phyloP scores from a whole-genome alignment of 768 basidiomycete genomes.

The Podaxis sp. region DNA sequence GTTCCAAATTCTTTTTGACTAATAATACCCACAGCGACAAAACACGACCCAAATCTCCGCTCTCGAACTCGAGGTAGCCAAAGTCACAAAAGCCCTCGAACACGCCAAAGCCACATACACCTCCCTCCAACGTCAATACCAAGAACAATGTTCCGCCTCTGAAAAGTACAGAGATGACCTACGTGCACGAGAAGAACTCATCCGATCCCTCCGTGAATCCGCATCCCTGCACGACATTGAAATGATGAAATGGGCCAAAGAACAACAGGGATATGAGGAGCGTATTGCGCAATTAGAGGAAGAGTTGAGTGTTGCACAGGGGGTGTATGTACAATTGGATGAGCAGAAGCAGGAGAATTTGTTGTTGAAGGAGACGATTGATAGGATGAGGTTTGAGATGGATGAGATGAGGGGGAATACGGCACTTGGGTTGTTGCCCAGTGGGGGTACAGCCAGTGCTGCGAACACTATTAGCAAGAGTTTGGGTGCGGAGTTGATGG shows the following conservation, averaged over 20 bases:
- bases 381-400: slow-evolving; percentile 90
- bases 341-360: slow-evolving; percentile 95
- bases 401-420: slow-evolving; percentile 74
- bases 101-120: slow-evolving; percentile 67
- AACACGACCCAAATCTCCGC: slow-evolving; percentile 61
- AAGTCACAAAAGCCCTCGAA: slow-evolving; percentile 71
- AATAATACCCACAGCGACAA: slow-evolving; percentile 41
- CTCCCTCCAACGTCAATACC: slow-evolving; percentile 81
- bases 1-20: neutral
- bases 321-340: slow-evolving; percentile 72
- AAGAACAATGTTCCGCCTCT: slow-evolving; percentile 82
- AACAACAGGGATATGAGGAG: slow-evolving; percentile 54
- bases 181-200: slow-evolving; percentile 68
- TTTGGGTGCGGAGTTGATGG: slow-evolving; percentile 67
- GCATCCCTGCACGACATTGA: slow-evolving; percentile 62
- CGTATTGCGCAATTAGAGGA: slow-evolving; percentile 65
- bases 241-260: slow-evolving; percentile 51
- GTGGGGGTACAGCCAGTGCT: slow-evolving; percentile 44
- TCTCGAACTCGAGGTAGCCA: slow-evolving; percentile 76
- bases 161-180: slow-evolving; percentile 76
- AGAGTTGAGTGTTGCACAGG: slow-evolving; percentile 66
- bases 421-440: slow-evolving; percentile 27
- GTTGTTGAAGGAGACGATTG: slow-evolving; percentile 92
- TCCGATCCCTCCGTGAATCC: slow-evolving; percentile 60
- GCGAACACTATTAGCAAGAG: slow-evolving; percentile 65